phyloP scores from a whole-genome alignment of 192 early-diverging fungal species.

The Coemansia sp. region DNA sequence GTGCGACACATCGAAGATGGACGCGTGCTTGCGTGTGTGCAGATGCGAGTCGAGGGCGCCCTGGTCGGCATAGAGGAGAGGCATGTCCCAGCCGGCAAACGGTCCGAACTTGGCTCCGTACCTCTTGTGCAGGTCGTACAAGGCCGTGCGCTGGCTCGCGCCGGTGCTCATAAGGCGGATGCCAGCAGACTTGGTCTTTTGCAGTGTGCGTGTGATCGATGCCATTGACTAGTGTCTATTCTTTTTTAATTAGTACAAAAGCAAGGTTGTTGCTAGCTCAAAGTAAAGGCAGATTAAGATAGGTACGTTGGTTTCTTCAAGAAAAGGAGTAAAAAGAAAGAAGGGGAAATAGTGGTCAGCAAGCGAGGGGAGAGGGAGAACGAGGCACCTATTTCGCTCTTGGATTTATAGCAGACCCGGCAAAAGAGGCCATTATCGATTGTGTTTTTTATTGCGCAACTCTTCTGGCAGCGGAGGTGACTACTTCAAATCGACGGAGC shows the following conservation, averaged over 20 bases:
- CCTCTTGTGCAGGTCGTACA: conserved; percentile 89
- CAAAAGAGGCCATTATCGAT: too few species aligned
- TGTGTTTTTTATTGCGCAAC: too few species aligned
- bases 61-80: conserved; percentile 80
- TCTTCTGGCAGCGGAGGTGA: too few species aligned
- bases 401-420: too few species aligned
- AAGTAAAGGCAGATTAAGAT: not conserved
- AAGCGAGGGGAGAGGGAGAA: too few species aligned
- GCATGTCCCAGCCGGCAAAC: conserved; percentile 98
- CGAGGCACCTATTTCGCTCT: too few species aligned
- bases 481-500: not conserved
- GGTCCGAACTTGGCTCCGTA: conserved; percentile 96
- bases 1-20: conserved; percentile 97
- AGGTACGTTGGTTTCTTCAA: too few species aligned
- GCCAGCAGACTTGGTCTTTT: conserved; percentile 6
- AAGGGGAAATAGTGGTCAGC: not conserved
- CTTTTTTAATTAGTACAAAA: conserved; percentile 1
- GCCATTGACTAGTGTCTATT: not conserved
- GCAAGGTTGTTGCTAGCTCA: too few species aligned
- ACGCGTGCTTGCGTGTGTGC: conserved; percentile 84
- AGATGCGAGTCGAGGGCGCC: conserved; percentile 88
- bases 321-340: not conserved
- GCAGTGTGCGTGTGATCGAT: conserved; percentile 10
- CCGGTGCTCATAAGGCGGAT: conserved; percentile 34
- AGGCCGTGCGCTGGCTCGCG: conserved; percentile 66